Base-by-base conservation (phyloP, 2,329 filamentous ascomycete genomes). In the Fusarium sp. region DNA sequence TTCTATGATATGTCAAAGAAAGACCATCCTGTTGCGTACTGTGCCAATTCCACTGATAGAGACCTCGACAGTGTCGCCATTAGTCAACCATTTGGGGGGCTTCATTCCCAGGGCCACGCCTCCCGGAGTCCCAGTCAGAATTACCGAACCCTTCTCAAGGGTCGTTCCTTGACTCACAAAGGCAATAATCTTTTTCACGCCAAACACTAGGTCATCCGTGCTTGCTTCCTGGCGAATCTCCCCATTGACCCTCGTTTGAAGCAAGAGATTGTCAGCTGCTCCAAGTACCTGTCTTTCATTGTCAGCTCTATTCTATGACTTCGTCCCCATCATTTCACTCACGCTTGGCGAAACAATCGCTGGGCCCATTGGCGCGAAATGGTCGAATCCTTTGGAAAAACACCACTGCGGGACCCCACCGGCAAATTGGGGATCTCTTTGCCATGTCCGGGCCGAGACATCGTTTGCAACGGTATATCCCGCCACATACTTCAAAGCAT, bases 401-500 rank as follows among this genome's bases (percentile, higher is more conserved):
- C 65, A 61, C 52, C 56, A 65, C 28, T 68, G 65, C 2, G 60
- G 56, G 10, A 60, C 60, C 23, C 16, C 23, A 10, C 62, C 58
- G 5, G 57, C 62, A 8, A 54, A 62, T 9, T 23, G 37, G 10
- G 47, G 59, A 15, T 62, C 46, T 39, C 53, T 54, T 18, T 68
- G 65, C 52, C 51, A 65, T 7, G 47, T 54, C 8, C 65, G 47
- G 3, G 56, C 47, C 4, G 61, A 65, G 15, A 68, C 37, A 18
- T 68, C 65, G 13, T 68, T 68, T 3, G 56, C 61, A 43, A 59
- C 40, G 1, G 65, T 59, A 43, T 65, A 68, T 12, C 65, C 65
- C 1, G 51, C 34, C 16, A 68, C 62, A 3, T 65, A 41, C 8
- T 54, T 37, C 36, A 68, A 27, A 10, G 62, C 65, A 40, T 68